These are phyloP conservation scores for Fraxinus floribunda DNA, from an alignment of 305 asterid species.

Conservation along the genomic window DNA sequence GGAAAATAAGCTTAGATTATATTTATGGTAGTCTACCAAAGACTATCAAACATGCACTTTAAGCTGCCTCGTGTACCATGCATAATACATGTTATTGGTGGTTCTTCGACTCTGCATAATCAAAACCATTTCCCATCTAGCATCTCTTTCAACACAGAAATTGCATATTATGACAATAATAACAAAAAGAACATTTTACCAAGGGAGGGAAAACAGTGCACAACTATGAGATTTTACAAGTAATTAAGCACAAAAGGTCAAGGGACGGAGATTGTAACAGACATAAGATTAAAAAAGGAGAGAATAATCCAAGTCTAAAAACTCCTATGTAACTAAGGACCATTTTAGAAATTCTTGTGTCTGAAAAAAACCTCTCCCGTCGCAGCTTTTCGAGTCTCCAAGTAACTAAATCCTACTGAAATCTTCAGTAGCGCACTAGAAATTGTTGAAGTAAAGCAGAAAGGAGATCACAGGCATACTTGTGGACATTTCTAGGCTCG, in stretches of 20 bases:
- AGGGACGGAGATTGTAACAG: not conserved
- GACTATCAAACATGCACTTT: not conserved
- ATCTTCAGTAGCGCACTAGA: not conserved
- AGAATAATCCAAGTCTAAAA: not conserved
- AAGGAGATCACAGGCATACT: not conserved
- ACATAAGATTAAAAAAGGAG: not conserved
- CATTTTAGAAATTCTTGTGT: not conserved
- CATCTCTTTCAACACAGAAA: not conserved
- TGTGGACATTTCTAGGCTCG: constrained; percentile 9
- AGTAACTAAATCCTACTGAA: not conserved
- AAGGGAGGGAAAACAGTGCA: not conserved
- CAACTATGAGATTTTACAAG: not conserved
- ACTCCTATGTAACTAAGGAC: not conserved
- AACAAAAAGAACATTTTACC: not conserved
- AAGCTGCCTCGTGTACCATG: not conserved
- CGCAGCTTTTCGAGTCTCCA: not conserved
- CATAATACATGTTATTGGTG: not conserved
- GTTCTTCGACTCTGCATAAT: not conserved
- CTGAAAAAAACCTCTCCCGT: not conserved
- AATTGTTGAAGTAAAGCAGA: not conserved
- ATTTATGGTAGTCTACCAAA: not conserved
- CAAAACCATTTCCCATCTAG: not conserved
- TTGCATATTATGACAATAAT: not conserved
- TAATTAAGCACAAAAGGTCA: not conserved
- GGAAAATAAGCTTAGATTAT: not conserved